phyloP scores from a whole-genome alignment of 2,329 filamentous ascomycete species.

The Aspergillus clavatus region DNA sequence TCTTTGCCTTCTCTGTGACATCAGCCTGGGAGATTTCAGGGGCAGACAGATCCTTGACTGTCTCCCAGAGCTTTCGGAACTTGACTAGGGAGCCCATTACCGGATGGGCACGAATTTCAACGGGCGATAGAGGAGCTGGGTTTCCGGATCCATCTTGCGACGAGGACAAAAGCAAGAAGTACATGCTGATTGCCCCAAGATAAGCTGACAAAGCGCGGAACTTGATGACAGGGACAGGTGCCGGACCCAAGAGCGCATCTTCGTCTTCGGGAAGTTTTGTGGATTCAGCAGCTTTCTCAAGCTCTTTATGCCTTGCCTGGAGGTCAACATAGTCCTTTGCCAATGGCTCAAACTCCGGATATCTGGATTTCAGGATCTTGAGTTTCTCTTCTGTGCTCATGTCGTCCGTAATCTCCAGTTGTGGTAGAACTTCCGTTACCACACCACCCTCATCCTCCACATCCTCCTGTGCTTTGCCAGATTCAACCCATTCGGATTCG shows the following conservation, averaged over 20 bases:
- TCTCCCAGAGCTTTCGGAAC: slow-evolving; percentile 75
- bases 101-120: slow-evolving; percentile 80
- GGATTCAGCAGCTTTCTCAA: slow-evolving; percentile 56
- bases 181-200: slow-evolving; percentile 80
- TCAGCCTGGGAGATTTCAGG: slow-evolving; percentile 37
- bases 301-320: slow-evolving; percentile 56
- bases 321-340: slow-evolving; percentile 74
- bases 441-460: slow-evolving; percentile 50
- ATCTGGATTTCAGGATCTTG: slow-evolving; percentile 70
- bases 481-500: slow-evolving; percentile 74
- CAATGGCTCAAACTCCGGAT: slow-evolving; percentile 87
- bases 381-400: slow-evolving; percentile 71
- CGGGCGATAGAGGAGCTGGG: slow-evolving; percentile 62
- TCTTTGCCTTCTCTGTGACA: slow-evolving; percentile 17
- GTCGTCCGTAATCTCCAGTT: slow-evolving; percentile 72
- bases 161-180: slow-evolving; percentile 89
- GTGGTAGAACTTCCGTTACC: slow-evolving; percentile 82
- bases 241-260: slow-evolving; percentile 35
- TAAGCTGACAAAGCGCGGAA: slow-evolving; percentile 80
- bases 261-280: slow-evolving; percentile 43
- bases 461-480: slow-evolving; percentile 43
- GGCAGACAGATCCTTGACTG: slow-evolving; percentile 61
- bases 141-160: slow-evolving; percentile 55
- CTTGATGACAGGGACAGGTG: slow-evolving; percentile 62
- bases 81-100: slow-evolving; percentile 81